Percentiles rank a stretch among this genome's conserved stretches.
These are phyloP conservation scores for Euphorbia pulcherrima DNA, from an alignment of 345 rosid species.

Conservation along the genomic window DNA sequence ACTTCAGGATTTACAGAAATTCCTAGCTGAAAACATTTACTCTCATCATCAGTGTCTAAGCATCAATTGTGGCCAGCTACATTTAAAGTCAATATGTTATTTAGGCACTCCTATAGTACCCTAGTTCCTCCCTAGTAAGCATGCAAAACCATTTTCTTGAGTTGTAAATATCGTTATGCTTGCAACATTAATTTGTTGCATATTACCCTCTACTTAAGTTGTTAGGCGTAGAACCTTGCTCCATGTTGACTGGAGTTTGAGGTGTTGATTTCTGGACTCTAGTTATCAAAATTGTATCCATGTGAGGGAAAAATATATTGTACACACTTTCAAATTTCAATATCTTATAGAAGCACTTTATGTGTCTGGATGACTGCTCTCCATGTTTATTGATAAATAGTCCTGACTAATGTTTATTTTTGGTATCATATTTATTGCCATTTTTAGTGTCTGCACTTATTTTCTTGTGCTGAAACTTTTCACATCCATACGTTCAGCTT, in stretches of 20 bases:
- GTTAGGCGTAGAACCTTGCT: neutral
- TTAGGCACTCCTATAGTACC: neutral
- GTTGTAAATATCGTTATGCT: neutral
- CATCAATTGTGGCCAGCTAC: neutral
- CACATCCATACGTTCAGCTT: neutral
- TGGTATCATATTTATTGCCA: neutral
- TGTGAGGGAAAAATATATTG: neutral
- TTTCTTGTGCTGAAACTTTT: neutral
- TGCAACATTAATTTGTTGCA: neutral
- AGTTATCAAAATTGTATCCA: neutral
- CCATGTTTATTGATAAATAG: neutral
- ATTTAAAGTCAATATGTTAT: neutral
- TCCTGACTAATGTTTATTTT: neutral
- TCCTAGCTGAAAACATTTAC: neutral
- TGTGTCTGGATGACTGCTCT: neutral
- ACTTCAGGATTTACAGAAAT: neutral
- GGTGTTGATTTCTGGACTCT: conserved; percentile 1
- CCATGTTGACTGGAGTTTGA: neutral
- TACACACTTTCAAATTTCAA: too few relatives aligned
- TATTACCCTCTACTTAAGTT: conserved; percentile 1
- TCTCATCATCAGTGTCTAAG: neutral
- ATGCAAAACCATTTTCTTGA: neutral
- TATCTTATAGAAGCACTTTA: neutral
- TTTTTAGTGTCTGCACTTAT: neutral
- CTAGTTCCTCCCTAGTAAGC: neutral